A percentile compares a stretch with the other conserved stretches of the same genome.
phyloP scores from a whole-genome alignment of 768 basidiomycete genomes.

The Rhizopogon salebrosus region DNA sequence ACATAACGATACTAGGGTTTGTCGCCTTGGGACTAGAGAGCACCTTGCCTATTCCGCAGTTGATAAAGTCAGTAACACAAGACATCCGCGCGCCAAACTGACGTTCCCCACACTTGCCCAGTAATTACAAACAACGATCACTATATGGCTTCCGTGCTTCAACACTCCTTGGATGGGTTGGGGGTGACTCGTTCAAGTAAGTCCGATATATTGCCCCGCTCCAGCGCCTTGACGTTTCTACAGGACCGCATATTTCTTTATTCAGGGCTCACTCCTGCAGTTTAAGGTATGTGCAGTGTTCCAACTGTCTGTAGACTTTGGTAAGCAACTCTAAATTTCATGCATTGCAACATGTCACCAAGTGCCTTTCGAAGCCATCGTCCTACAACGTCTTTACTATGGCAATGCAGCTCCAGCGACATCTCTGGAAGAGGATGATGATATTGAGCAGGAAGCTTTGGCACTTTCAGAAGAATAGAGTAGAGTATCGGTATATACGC shows the following conservation, averaged over 20 bases:
- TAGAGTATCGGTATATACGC: background rate
- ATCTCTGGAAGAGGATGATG: constrained; percentile 45
- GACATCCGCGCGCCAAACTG: background rate
- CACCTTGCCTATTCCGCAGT: constrained; percentile 80
- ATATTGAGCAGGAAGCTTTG: constrained; percentile 64
- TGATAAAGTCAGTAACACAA: constrained; percentile 51
- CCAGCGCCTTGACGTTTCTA: constrained; percentile 13
- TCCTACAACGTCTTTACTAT: constrained; percentile 69
- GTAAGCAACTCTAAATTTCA: constrained; percentile 36
- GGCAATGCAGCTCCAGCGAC: constrained; percentile 62
- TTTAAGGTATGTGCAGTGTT: constrained; percentile 83
- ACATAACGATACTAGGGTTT: constrained; percentile 64
- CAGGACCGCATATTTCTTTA: constrained; percentile 79
- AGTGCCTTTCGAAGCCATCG: constrained; percentile 47
- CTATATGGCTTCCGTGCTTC: constrained; percentile 82
- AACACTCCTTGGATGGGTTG: constrained; percentile 78
- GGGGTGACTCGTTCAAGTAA: constrained; percentile 84
- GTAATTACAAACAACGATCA: constrained; percentile 75
- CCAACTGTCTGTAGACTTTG: constrained; percentile 73
- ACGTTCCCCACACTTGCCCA: constrained; percentile 22
- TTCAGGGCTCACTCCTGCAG: constrained; percentile 65
- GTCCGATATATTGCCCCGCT: constrained; percentile 12
- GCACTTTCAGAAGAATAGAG: constrained; percentile 56
- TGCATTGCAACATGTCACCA: constrained; percentile 6
- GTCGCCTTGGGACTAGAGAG: constrained; percentile 79